Base-by-base conservation (phyloP, 1,284 basidiomycete species). In the Sanguinoderma infundibulare region DNA sequence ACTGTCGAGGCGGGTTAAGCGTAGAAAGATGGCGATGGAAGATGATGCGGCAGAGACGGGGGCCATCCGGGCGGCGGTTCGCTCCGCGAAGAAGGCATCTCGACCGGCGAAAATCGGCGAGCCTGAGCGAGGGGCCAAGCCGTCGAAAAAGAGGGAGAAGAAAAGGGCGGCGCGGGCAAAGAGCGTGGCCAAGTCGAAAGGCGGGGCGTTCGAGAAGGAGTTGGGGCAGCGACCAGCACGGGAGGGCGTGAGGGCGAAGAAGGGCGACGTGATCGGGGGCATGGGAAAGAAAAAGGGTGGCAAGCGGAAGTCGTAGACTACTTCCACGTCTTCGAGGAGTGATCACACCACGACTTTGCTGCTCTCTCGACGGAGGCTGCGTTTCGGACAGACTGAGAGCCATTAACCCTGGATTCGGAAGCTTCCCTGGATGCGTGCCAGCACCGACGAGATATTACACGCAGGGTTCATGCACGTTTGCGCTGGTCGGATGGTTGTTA, bases 1-100 rank as follows among this genome's bases (percentile, higher is more conserved):
- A 20, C 82, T 98, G 9, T 91, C 95, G 32, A 87, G 96, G 60
- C 87, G 84, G 70, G 87, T 84, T 57, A 97, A 96, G 74, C 83
- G 96, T 62, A 82, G 94, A 70, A 96, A 95, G 78, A 81, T 96
- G 78, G 90, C 91, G 8, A 81, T 86, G 73, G 91, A 91, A 67
- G 94, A 95, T 67, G 86, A 85, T 53, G 86, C 87, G 63, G 85
- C 82, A 28, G 86, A 86, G 61, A 78, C 73, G 39, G 80, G 78
- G n/a, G 79, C 82, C 6, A 78, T 91, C 51, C 81, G 84, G 46
- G 89, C 91, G 36, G 87, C 94, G 1, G 91, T 97, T 65, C 90
- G 95, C 54, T 86, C 85, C 12, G 94, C 92, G 9, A 98, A 98
- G 77, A 95, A 91, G 77, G 81, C 87, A 9, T 75, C 79, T 28